phyloP scores from a whole-genome alignment of 352 stramenopile species.

The Phytopythium montanum region DNA sequence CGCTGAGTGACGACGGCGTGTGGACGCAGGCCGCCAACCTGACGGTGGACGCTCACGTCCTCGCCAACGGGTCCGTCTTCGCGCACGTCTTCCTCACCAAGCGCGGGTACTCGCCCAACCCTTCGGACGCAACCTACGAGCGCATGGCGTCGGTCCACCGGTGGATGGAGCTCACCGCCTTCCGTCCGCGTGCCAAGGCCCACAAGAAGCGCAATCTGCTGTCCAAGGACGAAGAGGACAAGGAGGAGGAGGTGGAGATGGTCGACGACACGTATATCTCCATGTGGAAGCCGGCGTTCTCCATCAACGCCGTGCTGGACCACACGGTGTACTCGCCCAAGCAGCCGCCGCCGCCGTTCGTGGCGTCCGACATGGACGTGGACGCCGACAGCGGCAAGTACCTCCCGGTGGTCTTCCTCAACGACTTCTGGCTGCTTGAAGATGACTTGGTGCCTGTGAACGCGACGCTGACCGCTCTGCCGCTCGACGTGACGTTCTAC shows the following conservation, averaged over 20 bases:
- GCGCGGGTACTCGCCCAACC: slow-evolving; percentile 65
- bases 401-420: slow-evolving; percentile 88
- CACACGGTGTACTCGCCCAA: slow-evolving; percentile 56
- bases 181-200: slow-evolving; percentile 66
- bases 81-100: slow-evolving; percentile 86
- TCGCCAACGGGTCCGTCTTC: slow-evolving; percentile 74
- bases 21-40: slow-evolving; percentile 64
- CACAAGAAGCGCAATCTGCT: slow-evolving; percentile 80
- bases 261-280: slow-evolving; percentile 45
- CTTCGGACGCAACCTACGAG: slow-evolving; percentile 54
- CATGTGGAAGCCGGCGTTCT: slow-evolving; percentile 80
- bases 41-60: slow-evolving; percentile 60
- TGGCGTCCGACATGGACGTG: slow-evolving; percentile 53
- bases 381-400: slow-evolving; percentile 67
- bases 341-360: slow-evolving; percentile 59
- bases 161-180: slow-evolving; percentile 66
- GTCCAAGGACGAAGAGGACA: slow-evolving; percentile 11
- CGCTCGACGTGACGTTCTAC: slow-evolving; percentile 87
- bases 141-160: slow-evolving; percentile 47
- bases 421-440: slow-evolving; percentile 94
- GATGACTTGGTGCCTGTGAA: slow-evolving; percentile 90
- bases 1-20: slow-evolving; percentile 38
- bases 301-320: slow-evolving; percentile 73
- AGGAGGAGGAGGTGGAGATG: slow-evolving; percentile 11
- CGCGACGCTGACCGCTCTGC: slow-evolving; percentile 67